Evolutionary conservation across 345 rosid species (phyloP).

Genomic region (Euclidium syriacum): DNA sequence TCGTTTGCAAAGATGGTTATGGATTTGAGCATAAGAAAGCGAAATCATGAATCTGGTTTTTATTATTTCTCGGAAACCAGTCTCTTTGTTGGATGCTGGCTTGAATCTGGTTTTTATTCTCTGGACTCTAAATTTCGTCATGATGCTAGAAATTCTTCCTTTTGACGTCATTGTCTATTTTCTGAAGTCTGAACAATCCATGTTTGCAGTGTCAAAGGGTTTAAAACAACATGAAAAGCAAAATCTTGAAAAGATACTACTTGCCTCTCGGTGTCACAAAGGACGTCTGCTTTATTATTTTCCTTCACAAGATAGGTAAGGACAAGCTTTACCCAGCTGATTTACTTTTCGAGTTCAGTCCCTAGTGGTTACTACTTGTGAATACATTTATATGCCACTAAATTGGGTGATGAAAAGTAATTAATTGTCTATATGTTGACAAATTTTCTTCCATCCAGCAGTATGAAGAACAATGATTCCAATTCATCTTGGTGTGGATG

Average conservation of each 20-base stretch:
- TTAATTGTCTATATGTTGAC: conserved; percentile 8
- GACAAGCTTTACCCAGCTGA: background rate
- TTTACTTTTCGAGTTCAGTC: background rate
- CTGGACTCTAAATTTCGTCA: background rate
- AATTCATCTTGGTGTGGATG: conserved; percentile 96
- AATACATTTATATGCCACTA: background rate
- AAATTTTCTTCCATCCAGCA: conserved; percentile 34
- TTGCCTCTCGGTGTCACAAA: conserved; percentile 78
- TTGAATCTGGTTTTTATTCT: background rate
- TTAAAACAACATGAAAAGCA: conserved; percentile 35
- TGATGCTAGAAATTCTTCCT: background rate
- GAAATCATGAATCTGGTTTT: background rate
- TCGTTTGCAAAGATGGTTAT: background rate
- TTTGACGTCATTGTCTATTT: background rate
- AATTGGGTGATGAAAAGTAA: background rate
- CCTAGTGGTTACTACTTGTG: background rate
- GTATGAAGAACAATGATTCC: conserved; percentile 40
- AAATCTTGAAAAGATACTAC: conserved; percentile 64
- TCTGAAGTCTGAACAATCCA: conserved; percentile 3
- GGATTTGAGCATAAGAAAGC: background rate
- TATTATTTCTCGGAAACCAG: background rate
- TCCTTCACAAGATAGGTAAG: conserved; percentile 61
- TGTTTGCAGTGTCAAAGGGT: conserved; percentile 54
- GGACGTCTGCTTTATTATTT: conserved; percentile 91
- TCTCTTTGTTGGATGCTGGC: background rate